phyloP scores from a whole-genome alignment of 2,329 filamentous ascomycete species.

The Pestalotiopsis sp. region DNA sequence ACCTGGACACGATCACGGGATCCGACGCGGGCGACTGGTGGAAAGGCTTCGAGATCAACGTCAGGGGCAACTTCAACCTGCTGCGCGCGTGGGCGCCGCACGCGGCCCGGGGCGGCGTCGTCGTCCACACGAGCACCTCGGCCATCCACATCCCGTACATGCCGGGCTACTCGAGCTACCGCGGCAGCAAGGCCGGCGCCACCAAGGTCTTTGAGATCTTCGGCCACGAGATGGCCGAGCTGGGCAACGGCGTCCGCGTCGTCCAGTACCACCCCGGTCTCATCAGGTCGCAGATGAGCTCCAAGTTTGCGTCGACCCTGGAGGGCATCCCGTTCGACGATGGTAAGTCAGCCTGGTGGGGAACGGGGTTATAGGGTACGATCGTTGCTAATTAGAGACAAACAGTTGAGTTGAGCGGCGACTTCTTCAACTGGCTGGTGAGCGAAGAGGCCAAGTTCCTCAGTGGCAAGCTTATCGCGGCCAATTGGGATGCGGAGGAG shows the following conservation, averaged over 20 bases:
- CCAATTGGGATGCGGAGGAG: constrained; percentile 40
- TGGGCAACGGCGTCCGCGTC: constrained; percentile 9
- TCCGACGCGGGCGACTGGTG: constrained; percentile 26
- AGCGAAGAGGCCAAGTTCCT: constrained; percentile 35
- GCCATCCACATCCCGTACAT: constrained; percentile 16
- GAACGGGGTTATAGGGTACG: no score
- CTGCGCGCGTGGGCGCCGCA: constrained; percentile 23
- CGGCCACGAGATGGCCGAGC: constrained; percentile 12
- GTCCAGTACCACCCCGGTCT: constrained; percentile 14
- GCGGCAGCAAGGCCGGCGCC: constrained; percentile 16
- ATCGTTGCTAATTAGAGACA: not conserved
- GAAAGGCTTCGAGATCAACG: constrained; percentile 26
- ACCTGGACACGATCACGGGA: constrained; percentile 18
- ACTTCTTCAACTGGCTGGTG: constrained; percentile 36
- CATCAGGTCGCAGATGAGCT: constrained; percentile 12
- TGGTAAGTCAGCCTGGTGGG: not conserved
- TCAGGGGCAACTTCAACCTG: constrained; percentile 24
- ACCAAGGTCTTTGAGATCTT: constrained; percentile 19
- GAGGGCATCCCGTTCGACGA: constrained; percentile 5
- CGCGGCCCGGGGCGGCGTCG: constrained; percentile 17
- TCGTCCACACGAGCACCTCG: constrained; percentile 26
- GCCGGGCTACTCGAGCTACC: constrained; percentile 14
- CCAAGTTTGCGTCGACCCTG: constrained; percentile 13
- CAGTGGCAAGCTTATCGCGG: constrained; percentile 33
- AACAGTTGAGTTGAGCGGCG: constrained; percentile 26